phyloP scores from a whole-genome alignment of 495 filamentous ascomycete species.

The Aspergillus saccharolyticus region DNA sequence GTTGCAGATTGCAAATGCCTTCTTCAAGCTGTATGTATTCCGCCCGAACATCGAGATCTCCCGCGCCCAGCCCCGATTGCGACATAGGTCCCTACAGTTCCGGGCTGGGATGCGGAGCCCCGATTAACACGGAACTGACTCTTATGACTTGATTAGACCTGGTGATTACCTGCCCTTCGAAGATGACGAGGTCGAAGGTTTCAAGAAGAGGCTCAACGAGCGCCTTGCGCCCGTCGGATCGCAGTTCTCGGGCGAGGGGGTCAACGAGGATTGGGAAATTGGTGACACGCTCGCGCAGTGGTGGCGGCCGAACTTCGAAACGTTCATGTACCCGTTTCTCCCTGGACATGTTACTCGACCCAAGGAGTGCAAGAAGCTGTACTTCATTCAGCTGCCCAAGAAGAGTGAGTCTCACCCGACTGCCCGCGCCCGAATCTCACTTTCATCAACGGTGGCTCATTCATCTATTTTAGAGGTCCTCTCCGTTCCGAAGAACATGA shows the following conservation, averaged over 20 bases:
- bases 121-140: neutral
- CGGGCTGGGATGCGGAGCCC: too few relatives aligned
- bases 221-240: constrained; percentile 85
- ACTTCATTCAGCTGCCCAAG: constrained; percentile 88
- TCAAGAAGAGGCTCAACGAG: constrained; percentile 88
- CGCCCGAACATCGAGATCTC: neutral
- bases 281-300: constrained; percentile 93
- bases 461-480: constrained; percentile 66
- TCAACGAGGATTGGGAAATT: constrained; percentile 87
- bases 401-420: constrained; percentile 59
- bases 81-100: neutral
- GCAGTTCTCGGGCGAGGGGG: constrained; percentile 80
- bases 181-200: constrained; percentile 87
- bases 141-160: constrained; percentile 46
- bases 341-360: constrained; percentile 92
- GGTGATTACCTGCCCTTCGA: constrained; percentile 91
- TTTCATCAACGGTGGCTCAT: neutral
- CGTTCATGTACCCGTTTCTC: constrained; percentile 98
- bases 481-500: constrained; percentile 99
- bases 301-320: constrained; percentile 99
- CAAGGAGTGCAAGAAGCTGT: constrained; percentile 99
- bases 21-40: constrained; percentile 81
- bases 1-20: constrained; percentile 98
- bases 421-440: constrained; percentile 7
- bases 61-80: neutral